These are phyloP conservation scores for Heliocybe sulcata DNA, from an alignment of 1,284 basidiomycete genomes.

Conservation along the genomic window DNA sequence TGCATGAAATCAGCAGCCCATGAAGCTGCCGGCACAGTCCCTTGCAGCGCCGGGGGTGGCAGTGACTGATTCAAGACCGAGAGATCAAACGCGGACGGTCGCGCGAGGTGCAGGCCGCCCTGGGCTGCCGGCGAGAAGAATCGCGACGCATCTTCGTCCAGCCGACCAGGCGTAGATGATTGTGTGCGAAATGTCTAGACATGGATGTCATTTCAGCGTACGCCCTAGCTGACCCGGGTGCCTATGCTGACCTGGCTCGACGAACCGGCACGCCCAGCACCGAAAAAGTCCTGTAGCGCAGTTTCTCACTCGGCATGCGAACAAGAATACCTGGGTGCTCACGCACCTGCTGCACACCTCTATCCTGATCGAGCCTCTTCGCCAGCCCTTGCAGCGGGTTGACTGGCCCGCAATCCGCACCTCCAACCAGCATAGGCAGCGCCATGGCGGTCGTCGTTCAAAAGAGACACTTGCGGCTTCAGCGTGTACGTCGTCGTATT, in stretches of 20 bases:
- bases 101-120: constrained; percentile 21
- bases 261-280: constrained; percentile 42
- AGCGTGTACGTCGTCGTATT: not conserved
- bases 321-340: not conserved
- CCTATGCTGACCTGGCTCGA: constrained; percentile 46
- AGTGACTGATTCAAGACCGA: constrained; percentile 48
- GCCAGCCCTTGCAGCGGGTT: constrained; percentile 76
- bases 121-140: not conserved
- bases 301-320: not conserved
- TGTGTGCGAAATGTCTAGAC: constrained; percentile 54
- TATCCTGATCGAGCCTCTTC: constrained; percentile 71
- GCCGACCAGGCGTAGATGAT: constrained; percentile 29
- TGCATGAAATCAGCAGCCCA: constrained; percentile 62
- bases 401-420: constrained; percentile 74
- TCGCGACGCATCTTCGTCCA: constrained; percentile 44
- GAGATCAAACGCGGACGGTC: constrained; percentile 44
- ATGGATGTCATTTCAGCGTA: constrained; percentile 4
- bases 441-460: constrained; percentile 58
- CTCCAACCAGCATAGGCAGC: constrained; percentile 64
- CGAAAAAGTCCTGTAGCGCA: constrained; percentile 57
- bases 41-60: constrained; percentile 29
- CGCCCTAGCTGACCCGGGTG: not conserved
- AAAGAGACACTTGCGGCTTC: too few relatives aligned
- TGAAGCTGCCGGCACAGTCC: constrained; percentile 20
- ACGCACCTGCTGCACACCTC: constrained; percentile 69